Base-by-base conservation (phyloP, 345 rosid species). In the Populus pruinosa region DNA sequence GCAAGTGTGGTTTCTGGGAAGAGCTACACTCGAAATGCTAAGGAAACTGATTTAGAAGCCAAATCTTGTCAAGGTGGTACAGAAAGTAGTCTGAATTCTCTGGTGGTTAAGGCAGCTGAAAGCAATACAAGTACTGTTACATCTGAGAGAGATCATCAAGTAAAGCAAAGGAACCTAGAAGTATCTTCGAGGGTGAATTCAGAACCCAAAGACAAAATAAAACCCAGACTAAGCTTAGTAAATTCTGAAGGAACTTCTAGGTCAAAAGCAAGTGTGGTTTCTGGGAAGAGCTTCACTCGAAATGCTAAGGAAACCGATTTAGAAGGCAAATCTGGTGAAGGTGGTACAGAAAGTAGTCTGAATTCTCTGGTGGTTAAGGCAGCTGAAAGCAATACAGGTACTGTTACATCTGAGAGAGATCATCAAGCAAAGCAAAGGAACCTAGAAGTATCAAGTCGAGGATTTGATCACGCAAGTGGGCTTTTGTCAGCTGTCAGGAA, bases 101-200 rank as follows among this genome's bases (percentile, higher is more conserved):
- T 36, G 44, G 76, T 76, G 67, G 80, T 69, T 49, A 80, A 68
- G 59, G 69, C 69, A 9, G 64, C 76, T 76, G 79, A 69, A 71
- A 81, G 82, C 76, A 83, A 81, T 67, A 64, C 71, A 69, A 88
- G 92, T 78, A 82, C 65, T 5, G 47, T 87, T 64, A 79, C 91
- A 56, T 77, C 81, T 44, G 89, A 78, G 75, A 83, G 80, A 72
- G 68, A 39, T 84, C 79, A 50, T 27, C 86, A 38, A 72, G 74
- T 70, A 14, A 81, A 76, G 41, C 81, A 79, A 72, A 83, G 23
- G 63, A 38, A 63, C 39, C 43, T 72, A 7, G 83, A 80, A 64
- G 78, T 76, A 67, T 84, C 90, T 80, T 75, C 71, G 10, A 5
- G 53, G 47, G 13, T 33, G 65, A 69, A 63, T 33, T 72, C 70